These are phyloP conservation scores for Powellomyces hirtus DNA, from an alignment of 192 early-diverging fungal genomes.

Conservation along the genomic window DNA sequence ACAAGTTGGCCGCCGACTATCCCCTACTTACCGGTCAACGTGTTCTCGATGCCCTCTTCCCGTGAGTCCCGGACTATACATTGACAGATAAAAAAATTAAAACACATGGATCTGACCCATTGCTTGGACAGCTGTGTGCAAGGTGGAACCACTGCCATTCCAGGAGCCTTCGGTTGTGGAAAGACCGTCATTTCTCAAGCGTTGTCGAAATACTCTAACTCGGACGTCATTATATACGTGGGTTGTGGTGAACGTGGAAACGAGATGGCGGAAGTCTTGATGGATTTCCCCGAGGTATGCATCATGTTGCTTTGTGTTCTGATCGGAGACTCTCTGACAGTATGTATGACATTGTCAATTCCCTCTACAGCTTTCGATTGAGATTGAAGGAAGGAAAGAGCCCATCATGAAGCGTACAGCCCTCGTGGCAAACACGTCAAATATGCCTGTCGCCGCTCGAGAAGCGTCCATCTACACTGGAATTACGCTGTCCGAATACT, in stretches of 20 bases:
- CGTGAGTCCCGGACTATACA: slow-evolving; percentile 48
- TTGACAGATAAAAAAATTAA: neutral
- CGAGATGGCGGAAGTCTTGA: slow-evolving; percentile 99
- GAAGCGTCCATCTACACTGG: slow-evolving; percentile 99
- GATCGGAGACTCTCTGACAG: no score
- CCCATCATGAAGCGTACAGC: slow-evolving; percentile 99
- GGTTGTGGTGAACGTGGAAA: slow-evolving; percentile 94
- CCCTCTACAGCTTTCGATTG: slow-evolving; percentile 86
- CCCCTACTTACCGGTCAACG: slow-evolving; percentile 98
- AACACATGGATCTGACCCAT: neutral
- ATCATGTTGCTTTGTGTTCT: no score
- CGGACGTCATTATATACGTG: slow-evolving; percentile 98
- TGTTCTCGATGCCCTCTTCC: slow-evolving; percentile 98
- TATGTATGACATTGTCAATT: neutral
- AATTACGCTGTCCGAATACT: slow-evolving; percentile 99
- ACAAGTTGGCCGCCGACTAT: slow-evolving; percentile 93
- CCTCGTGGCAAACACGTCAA: slow-evolving; percentile 98
- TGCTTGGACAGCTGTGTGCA: slow-evolving; percentile 76
- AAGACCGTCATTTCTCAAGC: slow-evolving; percentile 99
- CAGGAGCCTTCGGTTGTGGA: slow-evolving; percentile 99
- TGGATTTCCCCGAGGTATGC: slow-evolving; percentile 90
- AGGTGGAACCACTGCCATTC: slow-evolving; percentile 99
- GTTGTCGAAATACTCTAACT: slow-evolving; percentile 99
- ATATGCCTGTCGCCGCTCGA: slow-evolving; percentile 99
- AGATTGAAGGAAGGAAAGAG: slow-evolving; percentile 92